Base-by-base conservation (phyloP, 306 rosid species). In the Sicyos baderoa region DNA sequence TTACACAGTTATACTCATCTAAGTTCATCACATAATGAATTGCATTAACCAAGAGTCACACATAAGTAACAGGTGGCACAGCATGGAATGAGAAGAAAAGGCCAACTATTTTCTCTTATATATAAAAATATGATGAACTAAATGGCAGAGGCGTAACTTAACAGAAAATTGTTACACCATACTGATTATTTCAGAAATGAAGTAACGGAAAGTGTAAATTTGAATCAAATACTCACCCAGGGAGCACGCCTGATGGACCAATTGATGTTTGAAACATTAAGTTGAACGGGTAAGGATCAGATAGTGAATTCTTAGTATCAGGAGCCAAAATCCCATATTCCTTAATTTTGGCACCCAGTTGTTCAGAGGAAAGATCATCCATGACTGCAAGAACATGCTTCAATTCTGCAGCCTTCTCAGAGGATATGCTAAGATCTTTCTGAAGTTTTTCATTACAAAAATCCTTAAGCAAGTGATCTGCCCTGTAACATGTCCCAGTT, bases 281-380 rank as follows among this genome's bases (percentile, higher is more conserved):
- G 74, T 94, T 94, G 79, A 94, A 94, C 0, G 99, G 99, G 72
- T 90, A 94, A 6, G 99, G 99, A 75, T 90, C 96, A 47, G 99
- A 94, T 0, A 94, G 81, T 1, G 91, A 82, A 76, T 88, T 94
- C 82, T 78, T 86, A 29, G 97, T 94, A 50, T 90, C 97, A 7
- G 99, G 99, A 52, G 97, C 89, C 1, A 77, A 80, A 77, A 94
- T 94, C 40, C 86, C 99, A 70, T 85, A 90, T 70, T 90, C 96
- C 84, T 79, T 94, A 53, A 94, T 88, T 82, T 83, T 86, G 2
- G 84, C 86, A 59, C 99, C 96, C 54, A 90, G 85, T 66, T 85
- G 84, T 55, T 94, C 86, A 29, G 92, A 14, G 1, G 96, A 84
- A 76, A 88, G 76, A 23, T 88, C 95, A 18, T 94, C 99, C 73